Percentiles rank a stretch among this genome's conserved stretches.
phyloP scores from a whole-genome alignment of 2,329 filamentous ascomycete genomes.

The Alternaria conjuncta region DNA sequence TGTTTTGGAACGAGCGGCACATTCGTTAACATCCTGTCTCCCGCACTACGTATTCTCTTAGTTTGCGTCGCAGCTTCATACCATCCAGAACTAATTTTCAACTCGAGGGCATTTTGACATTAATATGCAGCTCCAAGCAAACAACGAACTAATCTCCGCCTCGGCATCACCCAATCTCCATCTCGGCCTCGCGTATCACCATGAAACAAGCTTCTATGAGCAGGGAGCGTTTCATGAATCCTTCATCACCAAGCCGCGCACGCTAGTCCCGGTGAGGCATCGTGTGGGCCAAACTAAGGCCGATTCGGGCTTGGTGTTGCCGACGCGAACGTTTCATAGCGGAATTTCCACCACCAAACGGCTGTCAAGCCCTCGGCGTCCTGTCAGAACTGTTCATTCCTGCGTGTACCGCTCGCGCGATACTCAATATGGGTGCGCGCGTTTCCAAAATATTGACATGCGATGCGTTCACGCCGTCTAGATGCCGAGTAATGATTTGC shows the following conservation, averaged over 20 bases:
- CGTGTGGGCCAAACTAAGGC: not conserved
- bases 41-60: not conserved
- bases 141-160: slow-evolving; percentile 1
- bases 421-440: slow-evolving; percentile 19
- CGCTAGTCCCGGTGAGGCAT: slow-evolving; percentile 6
- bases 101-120: not conserved
- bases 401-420: slow-evolving; percentile 18
- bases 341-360: slow-evolving; percentile 18
- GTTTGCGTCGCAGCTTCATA: not conserved
- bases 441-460: slow-evolving; percentile 2
- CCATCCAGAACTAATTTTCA: not conserved
- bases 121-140: not conserved
- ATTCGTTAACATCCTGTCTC: not conserved
- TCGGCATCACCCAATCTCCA: slow-evolving; percentile 15
- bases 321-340: slow-evolving; percentile 25
- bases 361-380: slow-evolving; percentile 10
- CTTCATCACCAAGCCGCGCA: slow-evolving; percentile 16
- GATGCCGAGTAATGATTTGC: slow-evolving; percentile 1
- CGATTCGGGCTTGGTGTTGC: slow-evolving; percentile 11
- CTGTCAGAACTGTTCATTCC: slow-evolving; percentile 14
- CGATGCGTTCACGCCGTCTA: not conserved
- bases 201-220: slow-evolving; percentile 25
- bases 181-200: slow-evolving; percentile 5
- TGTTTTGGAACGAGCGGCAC: not conserved
- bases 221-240: slow-evolving; percentile 21